Conservation (phyloP, 768 basidiomycete species). For the Tubosaeta brunneosetosa region DNA sequence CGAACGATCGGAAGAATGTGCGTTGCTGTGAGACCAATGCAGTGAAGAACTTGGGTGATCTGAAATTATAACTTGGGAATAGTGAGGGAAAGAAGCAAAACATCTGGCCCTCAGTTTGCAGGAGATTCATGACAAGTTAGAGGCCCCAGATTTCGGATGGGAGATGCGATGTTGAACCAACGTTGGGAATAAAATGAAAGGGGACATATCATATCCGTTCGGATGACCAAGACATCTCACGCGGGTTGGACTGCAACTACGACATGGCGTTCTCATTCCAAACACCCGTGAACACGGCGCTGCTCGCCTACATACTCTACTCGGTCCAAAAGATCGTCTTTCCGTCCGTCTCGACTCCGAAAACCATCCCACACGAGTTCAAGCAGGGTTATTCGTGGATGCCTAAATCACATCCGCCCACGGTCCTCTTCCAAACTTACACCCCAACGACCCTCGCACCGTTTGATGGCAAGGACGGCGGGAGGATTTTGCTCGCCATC, state of each 20-base stretch:
- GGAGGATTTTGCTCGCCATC: conserved; percentile 82
- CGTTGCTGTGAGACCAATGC: too few species aligned
- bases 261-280: conserved; percentile 42
- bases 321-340: conserved; percentile 70
- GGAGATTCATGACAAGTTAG: too few species aligned
- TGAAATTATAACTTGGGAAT: too few species aligned
- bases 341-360: conserved; percentile 53
- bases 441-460: conserved; percentile 71
- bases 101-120: too few species aligned
- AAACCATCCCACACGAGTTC: conserved; percentile 60
- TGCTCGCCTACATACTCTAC: conserved; percentile 76
- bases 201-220: too few species aligned
- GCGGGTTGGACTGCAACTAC: conserved; percentile 11
- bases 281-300: conserved; percentile 75
- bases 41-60: too few species aligned
- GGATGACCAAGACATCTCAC: conserved; percentile 11
- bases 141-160: too few species aligned
- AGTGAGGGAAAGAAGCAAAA: too few species aligned
- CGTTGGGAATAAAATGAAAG: too few species aligned
- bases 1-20: too few species aligned
- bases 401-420: conserved; percentile 76
- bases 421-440: conserved; percentile 71
- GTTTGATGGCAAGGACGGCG: conserved; percentile 60
- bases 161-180: too few species aligned
- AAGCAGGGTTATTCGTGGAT: conserved; percentile 88